Base-by-base conservation (phyloP, 345 rosid species). In the Cardiospermum halicacabum region DNA sequence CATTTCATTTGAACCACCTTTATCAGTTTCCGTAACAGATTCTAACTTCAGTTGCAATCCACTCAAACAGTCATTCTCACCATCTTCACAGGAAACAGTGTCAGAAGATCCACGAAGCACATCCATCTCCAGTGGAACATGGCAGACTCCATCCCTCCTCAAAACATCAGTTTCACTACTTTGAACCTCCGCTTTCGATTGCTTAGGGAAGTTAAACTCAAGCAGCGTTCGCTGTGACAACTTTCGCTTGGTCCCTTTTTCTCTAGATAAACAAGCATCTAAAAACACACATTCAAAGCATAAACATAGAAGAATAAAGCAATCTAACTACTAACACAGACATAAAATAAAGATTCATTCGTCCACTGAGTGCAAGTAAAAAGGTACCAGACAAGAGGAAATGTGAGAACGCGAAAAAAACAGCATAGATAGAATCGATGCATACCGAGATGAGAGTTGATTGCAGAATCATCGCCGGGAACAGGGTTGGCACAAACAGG, bases 201-300 rank as follows among this genome's bases (percentile, higher is more conserved):
- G 72, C 13, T 87, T 77, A 67, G 63, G 72, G 53, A 87, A 77
- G 66, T 70, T 78, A 58, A 83, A 72, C 50, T 93, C 86, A 53
- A 84, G 78, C 69, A 93, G 94, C 19, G 98, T 93, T 57, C 83
- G 75, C 67, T 93, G 98, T 37, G 89, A 81, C 72, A 86, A 69
- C 72, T 84, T 93, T 67, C 97, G 76, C 60, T 86, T 90, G 55
- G 78, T 84, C 68, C 82, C 81, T n/a, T n/a, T n/a, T n/a, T n/a
- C n/a, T 70, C 81, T 75, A 4, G 76, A 65, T 30, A 80, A 64
- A 76, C 94, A 82, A 66, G 75, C 63, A 76, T 82, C 89, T 80
- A 68, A 25, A 72, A 60, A 19, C 69, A 72, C 50, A n/a, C 68
- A 70, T 68, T 58, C 31, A 66, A 13, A 59, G 34, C 24, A 31